Evolutionary conservation across 495 filamentous ascomycete genomes (phyloP).

Genomic region (Aeminium ludgeri): DNA sequence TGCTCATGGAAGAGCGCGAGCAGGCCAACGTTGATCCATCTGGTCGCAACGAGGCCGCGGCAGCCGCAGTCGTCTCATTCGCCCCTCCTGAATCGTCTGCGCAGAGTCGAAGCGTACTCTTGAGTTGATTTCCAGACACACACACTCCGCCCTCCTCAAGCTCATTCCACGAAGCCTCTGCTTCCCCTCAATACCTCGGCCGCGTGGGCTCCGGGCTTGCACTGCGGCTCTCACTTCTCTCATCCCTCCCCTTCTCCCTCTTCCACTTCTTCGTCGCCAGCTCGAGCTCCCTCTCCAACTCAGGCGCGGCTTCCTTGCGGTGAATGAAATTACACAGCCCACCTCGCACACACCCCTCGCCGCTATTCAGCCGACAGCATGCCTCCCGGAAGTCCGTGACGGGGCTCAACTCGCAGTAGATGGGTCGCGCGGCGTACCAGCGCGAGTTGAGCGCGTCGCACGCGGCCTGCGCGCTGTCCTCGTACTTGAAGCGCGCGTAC

Average conservation of each 20-base stretch:
- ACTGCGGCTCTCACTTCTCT: conserved; percentile 48
- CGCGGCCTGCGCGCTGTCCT: conserved; percentile 82
- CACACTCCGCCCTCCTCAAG: no score
- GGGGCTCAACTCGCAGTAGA: conserved; percentile 93
- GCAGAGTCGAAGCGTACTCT: no score
- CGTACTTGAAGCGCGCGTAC: conserved; percentile 99
- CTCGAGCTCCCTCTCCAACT: conserved; percentile 76
- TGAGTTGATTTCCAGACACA: no score
- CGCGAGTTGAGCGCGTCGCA: conserved; percentile 87
- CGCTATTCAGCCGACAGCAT: conserved; percentile 84
- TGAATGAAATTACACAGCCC: conserved; percentile 99
- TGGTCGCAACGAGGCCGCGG: no score
- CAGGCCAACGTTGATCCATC: no score
- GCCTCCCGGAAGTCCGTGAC: conserved; percentile 98
- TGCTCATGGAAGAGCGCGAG: no score
- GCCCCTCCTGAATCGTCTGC: no score
- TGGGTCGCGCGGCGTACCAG: conserved; percentile 94
- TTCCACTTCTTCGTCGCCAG: conserved; percentile 93
- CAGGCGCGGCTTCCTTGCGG: conserved; percentile 75
- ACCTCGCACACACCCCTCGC: conserved; percentile 87
- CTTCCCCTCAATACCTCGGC: conserved; percentile 21
- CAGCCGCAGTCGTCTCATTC: no score
- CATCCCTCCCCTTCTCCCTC: conserved; percentile 67
- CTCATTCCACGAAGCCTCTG: no score
- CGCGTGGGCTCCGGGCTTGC: conserved; percentile 29